Percentiles rank a stretch among this genome's conserved stretches.
phyloP scores from a whole-genome alignment of 2,329 filamentous ascomycete genomes.

The Sclerotinia sclerotiorum region DNA sequence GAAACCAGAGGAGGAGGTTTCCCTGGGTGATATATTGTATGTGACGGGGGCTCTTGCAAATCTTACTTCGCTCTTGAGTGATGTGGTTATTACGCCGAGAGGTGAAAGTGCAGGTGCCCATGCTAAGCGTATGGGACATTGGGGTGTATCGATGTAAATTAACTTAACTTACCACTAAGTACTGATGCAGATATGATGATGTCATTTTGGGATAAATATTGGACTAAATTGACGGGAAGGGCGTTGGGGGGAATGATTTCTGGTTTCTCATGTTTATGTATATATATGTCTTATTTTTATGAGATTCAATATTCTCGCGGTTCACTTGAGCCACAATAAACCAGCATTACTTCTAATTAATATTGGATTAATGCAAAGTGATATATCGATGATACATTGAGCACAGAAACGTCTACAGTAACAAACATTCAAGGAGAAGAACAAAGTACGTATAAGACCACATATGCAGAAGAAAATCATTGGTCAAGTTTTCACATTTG shows the following conservation, averaged over 20 bases:
- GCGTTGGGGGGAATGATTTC: too few species aligned
- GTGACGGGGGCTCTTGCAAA: background rate
- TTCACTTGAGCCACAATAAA: background rate
- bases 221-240: background rate
- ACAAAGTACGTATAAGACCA: background rate
- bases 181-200: background rate
- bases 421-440: background rate
- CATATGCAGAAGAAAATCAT: background rate
- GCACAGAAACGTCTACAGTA: too few species aligned
- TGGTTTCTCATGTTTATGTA: background rate
- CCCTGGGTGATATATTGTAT: background rate
- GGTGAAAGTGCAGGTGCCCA: background rate
- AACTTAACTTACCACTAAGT: background rate
- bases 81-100: background rate
- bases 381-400: too few species aligned
- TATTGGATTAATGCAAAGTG: background rate
- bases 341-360: background rate
- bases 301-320: background rate
- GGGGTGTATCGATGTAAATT: background rate
- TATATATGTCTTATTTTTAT: background rate
- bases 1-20: background rate
- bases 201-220: background rate
- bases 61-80: background rate
- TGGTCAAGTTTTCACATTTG: background rate
- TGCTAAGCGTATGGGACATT: constrained; percentile 2